Evolutionary conservation across 1,284 basidiomycete genomes (phyloP).

Genomic region (Phellopilus nigrolimitatus): DNA sequence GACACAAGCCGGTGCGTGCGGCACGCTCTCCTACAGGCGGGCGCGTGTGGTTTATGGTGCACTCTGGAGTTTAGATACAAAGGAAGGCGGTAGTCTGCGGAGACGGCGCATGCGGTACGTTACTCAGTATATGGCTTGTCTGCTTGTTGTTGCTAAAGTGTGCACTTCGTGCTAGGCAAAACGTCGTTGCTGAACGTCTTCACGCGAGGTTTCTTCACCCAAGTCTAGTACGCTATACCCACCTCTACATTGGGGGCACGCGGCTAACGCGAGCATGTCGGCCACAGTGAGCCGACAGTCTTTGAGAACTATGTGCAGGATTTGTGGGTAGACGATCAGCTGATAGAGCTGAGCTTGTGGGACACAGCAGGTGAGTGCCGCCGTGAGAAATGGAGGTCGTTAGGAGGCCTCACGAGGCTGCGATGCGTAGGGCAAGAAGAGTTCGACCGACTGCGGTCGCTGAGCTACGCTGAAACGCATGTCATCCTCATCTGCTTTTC

Average conservation of each 20-base stretch:
- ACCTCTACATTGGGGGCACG: constrained; percentile 3
- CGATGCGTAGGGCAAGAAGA: constrained; percentile 80
- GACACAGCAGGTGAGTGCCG: constrained; percentile 82
- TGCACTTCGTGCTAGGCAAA: constrained; percentile 46
- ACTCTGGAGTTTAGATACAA: constrained; percentile 40
- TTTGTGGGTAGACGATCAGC: constrained; percentile 74
- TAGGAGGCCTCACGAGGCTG: constrained; percentile 14
- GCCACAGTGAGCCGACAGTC: constrained; percentile 77
- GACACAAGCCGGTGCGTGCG: constrained; percentile 27
- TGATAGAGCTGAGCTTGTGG: constrained; percentile 90
- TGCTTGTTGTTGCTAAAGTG: constrained; percentile 23
- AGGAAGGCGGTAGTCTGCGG: constrained; percentile 82
- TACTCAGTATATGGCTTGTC: constrained; percentile 16
- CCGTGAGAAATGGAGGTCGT: constrained; percentile 8
- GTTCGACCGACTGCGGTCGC: constrained; percentile 85
- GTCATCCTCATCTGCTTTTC: constrained; percentile 94
- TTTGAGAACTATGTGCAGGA: constrained; percentile 94
- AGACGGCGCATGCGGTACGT: constrained; percentile 85
- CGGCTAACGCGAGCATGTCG: constrained; percentile 4
- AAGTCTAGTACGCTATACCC: constrained; percentile 68
- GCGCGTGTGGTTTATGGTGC: neutral
- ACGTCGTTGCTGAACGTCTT: constrained; percentile 83
- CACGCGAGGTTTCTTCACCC: constrained; percentile 82
- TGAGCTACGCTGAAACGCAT: constrained; percentile 94
- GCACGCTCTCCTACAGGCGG: neutral